Evolutionary conservation across 257 asterid species (phyloP), one percentile per base, ranked within the genome.

Genomic region (Galeopsis tetrahit): DNA sequence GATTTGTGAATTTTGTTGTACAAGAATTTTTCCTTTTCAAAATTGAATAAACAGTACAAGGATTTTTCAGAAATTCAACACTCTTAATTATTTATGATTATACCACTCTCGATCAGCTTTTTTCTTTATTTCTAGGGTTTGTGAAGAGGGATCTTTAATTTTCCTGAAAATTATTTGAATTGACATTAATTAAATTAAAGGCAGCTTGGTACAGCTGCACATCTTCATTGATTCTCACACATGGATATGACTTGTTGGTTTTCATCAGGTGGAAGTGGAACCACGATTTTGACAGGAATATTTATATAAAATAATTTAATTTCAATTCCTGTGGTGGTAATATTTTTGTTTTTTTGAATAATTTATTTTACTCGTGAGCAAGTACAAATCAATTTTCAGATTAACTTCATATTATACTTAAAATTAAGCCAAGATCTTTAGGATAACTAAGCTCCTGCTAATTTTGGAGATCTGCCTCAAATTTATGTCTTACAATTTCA

Each of bases 231-330:
- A 51, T 73, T 40, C 51, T 40, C 51, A 35, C 60, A 38, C 34
- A 61, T 66, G 10, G 14, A 55, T 61, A 52, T 68, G 80, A 75
- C 75, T 72, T 44, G 46, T 67, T 66, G n/a, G 66, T 49, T 72
- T 65, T 64, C 69, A 35, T 77, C 73, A 57, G 77, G 77, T 53
- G 77, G 67, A 42, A 75, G 77, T 53, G 77, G 67, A 42, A 75
- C 10, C 9, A 66, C n/a, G 63, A 68, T 46, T 59, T 75, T 44
- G 14, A 68, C 66, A 51, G 61, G 31, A 10, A 21, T 21, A 21
- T 21, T 0, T 21, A 21, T 21, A 21, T 21, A 39, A 7, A 55
- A 17, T 1, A 17, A 17, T 51, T 14, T 1, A 52, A 21, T 53
- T 55, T 31, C 7, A 31, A 10, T 40, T 49, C 49, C 35, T 68